These are phyloP conservation scores for Lipomyces japonicus DNA, from an alignment of 805 yeast genomes.

Conservation along the genomic window DNA sequence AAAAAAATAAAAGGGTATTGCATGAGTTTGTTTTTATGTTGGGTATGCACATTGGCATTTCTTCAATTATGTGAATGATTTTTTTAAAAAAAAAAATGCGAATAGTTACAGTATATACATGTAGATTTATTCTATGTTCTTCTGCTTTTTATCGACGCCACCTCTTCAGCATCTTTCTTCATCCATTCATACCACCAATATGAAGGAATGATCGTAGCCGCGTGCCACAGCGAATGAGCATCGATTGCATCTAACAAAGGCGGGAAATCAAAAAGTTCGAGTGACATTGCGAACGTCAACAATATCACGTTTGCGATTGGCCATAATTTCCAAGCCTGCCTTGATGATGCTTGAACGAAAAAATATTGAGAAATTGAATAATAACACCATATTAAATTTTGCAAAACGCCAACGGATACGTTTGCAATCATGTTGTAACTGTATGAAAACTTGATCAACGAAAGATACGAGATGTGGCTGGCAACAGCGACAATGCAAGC, in stretches of 20 bases:
- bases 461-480: conserved; percentile 62
- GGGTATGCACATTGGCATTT: too few species aligned
- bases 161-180: conserved; percentile 34
- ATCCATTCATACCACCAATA: conserved; percentile 62
- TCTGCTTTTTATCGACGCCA: too few species aligned
- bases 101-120: too few species aligned
- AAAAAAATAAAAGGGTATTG: too few species aligned
- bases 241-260: conserved; percentile 68
- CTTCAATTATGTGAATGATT: too few species aligned
- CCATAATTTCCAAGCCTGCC: conserved; percentile 43
- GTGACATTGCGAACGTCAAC: conserved; percentile 73
- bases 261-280: conserved; percentile 87
- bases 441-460: conserved; percentile 73
- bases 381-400: conserved; percentile 55
- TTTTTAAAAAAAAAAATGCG: too few species aligned
- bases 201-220: conserved; percentile 79
- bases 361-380: conserved; percentile 34
- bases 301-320: conserved; percentile 52
- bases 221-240: conserved; percentile 94
- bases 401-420: conserved; percentile 70
- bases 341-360: neutral
- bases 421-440: conserved; percentile 93
- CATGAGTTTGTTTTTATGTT: too few species aligned
- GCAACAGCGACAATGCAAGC: conserved; percentile 51
- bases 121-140: too few species aligned